Conservation (phyloP, 2,329 filamentous ascomycete species). For the Ceratocystis albifundus region DNA sequence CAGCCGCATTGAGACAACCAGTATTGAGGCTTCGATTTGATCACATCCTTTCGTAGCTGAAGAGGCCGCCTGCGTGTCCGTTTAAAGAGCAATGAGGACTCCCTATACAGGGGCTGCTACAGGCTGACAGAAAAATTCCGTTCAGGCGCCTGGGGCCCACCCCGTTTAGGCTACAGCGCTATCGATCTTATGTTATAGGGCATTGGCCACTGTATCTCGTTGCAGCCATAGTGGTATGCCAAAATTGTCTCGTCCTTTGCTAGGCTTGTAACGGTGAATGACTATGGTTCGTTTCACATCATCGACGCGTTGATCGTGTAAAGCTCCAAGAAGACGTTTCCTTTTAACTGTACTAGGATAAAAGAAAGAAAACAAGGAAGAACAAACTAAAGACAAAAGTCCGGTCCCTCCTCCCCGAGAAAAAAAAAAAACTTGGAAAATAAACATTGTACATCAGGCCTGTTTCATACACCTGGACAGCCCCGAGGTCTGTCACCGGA, state of each 20-base stretch:
- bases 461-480: background rate
- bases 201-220: background rate
- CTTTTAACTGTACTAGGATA: background rate
- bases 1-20: background rate
- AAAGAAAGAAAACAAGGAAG: slow-evolving; percentile 12
- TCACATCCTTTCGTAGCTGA: background rate
- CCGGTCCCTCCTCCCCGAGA: background rate
- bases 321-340: background rate
- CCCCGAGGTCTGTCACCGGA: background rate
- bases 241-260: background rate
- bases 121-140: background rate
- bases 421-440: slow-evolving; percentile 6
- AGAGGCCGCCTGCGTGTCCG: background rate
- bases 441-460: slow-evolving; percentile 3
- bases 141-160: background rate
- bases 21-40: background rate
- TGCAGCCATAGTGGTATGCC: background rate
- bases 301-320: background rate
- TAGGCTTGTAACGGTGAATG: background rate
- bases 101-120: background rate
- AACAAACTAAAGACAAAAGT: slow-evolving; percentile 11
- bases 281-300: slow-evolving; percentile 7
- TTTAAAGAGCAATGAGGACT: background rate
- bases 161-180: slow-evolving; percentile 2
- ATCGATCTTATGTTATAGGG: background rate